Evolutionary conservation across 345 rosid species (phyloP), one percentile per base, ranked within the genome.

Genomic region (Corymbia maculata): DNA sequence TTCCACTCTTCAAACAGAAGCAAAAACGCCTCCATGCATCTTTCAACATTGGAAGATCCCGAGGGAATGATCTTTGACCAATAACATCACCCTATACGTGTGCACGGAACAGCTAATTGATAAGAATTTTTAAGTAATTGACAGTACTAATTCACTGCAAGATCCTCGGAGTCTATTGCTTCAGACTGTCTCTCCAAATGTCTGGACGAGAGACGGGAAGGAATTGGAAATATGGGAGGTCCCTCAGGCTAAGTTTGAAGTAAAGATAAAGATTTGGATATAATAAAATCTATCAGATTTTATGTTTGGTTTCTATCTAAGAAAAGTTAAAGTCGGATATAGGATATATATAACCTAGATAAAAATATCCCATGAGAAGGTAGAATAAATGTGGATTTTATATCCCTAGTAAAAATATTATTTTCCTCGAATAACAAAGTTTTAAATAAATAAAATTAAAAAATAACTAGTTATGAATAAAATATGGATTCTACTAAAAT

Each of bases 301-400:
- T 2, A 1, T 55, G 24, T 55, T 9, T 3, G 1, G 22, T 55
- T 55, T 12, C 5, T 22, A 22, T 0, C 1, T 28, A 55, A 55
- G 13, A 55, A 22, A 55, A 55, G 2, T 8, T 9, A 55, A 55
- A 55, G 2, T 55, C 5, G 4, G 1, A 55, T 55, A 55, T 55
- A 22, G 24, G 24, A 22, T 0, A 0, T 2, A 55, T 22, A 22
- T 55, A 22, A 1, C 22, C 13, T 55, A 22, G 13, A 55, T 22
- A 55, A 22, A 55, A 55, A 55, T 3, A 22, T 22, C 28, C 61
- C 28, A 55, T 55, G 22, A 28, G 22, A 55, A 55, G 61, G 61
- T 12, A 55, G 13, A 12, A 55, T 55, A 21, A 55, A 55, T 11
- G 61, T 55, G 61, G 28, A 55, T 55, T 26, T 55, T 55, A 55